phyloP scores from a whole-genome alignment of 208 protist species.

The Crithidia expoeki region DNA sequence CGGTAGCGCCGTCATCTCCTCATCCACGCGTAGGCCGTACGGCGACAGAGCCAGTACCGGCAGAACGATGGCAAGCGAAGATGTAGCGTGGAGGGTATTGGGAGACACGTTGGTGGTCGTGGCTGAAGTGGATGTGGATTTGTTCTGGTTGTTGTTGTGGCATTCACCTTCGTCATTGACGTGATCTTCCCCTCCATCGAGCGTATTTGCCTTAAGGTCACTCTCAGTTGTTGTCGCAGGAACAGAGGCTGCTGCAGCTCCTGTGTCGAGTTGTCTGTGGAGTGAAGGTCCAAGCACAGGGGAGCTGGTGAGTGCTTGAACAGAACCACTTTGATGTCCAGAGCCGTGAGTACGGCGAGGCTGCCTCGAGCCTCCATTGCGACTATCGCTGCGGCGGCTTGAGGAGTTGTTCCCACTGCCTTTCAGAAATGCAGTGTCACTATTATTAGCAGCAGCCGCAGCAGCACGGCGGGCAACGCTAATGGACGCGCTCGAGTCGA shows the following conservation, averaged over 20 bases:
- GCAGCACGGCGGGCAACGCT: slow-evolving; percentile 5
- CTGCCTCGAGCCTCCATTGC: neutral
- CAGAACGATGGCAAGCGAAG: neutral
- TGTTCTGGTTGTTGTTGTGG: neutral
- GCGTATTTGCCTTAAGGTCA: no score
- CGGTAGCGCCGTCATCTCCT: slow-evolving; percentile 7
- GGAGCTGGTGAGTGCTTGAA: neutral
- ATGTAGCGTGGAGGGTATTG: neutral
- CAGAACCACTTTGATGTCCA: no score
- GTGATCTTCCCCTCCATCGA: neutral
- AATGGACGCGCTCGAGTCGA: slow-evolving; percentile 12
- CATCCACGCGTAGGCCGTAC: neutral
- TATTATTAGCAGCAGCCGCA: neutral
- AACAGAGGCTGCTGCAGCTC: neutral
- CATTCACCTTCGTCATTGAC: neutral
- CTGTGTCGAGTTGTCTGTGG: neutral
- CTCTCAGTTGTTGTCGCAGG: no score
- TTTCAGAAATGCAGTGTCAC: neutral
- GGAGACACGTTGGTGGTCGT: neutral
- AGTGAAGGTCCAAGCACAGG: neutral
- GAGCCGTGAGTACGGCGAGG: no score
- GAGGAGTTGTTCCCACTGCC: neutral
- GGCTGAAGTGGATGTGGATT: neutral
- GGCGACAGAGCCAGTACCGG: slow-evolving; percentile 2
- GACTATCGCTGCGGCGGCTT: slow-evolving; percentile 10